phyloP scores from a whole-genome alignment of 352 stramenopile genomes.

The Pythium diclinum region DNA sequence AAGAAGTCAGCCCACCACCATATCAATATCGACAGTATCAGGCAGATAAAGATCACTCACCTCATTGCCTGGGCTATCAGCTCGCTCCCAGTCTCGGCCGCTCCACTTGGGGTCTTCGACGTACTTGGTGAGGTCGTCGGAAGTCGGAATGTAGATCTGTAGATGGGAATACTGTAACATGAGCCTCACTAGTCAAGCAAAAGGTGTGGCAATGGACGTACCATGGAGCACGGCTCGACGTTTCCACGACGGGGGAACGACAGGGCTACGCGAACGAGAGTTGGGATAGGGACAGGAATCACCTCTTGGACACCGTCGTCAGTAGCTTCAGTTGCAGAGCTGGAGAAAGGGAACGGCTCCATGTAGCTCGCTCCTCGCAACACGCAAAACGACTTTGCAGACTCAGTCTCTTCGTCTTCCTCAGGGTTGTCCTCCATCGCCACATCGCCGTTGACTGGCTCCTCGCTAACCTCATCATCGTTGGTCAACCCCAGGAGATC shows the following conservation, averaged over 20 bases:
- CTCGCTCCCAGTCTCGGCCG: conserved; percentile 12
- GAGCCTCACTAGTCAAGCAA: background rate
- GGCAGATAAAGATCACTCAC: background rate
- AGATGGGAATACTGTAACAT: background rate
- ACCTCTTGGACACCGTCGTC: conserved; percentile 8
- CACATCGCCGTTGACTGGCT: background rate
- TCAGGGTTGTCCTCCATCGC: background rate
- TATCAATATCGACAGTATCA: background rate
- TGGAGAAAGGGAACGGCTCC: conserved; percentile 64
- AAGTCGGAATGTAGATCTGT: conserved; percentile 28
- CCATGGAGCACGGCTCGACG: conserved; percentile 60
- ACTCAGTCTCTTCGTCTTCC: conserved; percentile 18
- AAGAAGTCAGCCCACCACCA: background rate
- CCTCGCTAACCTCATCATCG: background rate
- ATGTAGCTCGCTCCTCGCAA: conserved; percentile 65
- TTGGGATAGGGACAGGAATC: conserved; percentile 59
- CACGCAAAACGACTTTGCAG: conserved; percentile 37
- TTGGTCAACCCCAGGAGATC: conserved; percentile 33
- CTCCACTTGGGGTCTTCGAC: conserved; percentile 23
- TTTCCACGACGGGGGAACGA: conserved; percentile 52
- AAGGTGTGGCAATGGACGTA: conserved; percentile 23
- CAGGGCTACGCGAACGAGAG: conserved; percentile 62
- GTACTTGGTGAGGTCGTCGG: conserved; percentile 10
- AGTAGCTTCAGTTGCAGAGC: background rate
- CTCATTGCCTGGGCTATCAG: background rate